Base-by-base conservation (phyloP, 192 early-diverging fungal genomes). In the Coemansia sp. region DNA sequence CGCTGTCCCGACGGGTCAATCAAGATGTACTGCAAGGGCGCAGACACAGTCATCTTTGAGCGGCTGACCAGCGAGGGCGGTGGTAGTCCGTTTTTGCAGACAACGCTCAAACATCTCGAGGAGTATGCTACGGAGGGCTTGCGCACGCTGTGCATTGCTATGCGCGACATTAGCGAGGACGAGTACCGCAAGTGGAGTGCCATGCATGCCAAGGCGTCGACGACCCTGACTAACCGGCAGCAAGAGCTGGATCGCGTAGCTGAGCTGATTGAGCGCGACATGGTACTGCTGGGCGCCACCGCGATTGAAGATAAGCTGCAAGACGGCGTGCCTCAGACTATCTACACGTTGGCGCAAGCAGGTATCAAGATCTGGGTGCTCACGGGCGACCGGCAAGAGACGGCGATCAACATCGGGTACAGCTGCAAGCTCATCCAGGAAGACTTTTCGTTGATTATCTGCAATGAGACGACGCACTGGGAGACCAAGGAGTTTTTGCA, bases 301-400 rank as follows among this genome's bases (percentile, higher is more conserved):
- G 97, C 97, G 10, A 98, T 99, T 61, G 97, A 99, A 84, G 97
- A 99, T 75, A 90, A 92, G 83, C 89, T 99, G n/a, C 97, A 99
- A 75, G 95, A 95, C 18, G 95, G 94, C 64, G 97, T 99, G 7
- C 96, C 97, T 8, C 94, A 95, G 67, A 92, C 92, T 46, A 98
- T 99, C 70, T 89, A 90, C 3, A 88, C 89, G 31, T 74, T 99
- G 60, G 86, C 91, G 5, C 86, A 85, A 47, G 96, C 96, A 1
- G 95, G 95, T 13, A 94, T 98, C 71, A 95, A 96, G 80, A 77
- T 98, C 39, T 99, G 97, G 96, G 95, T 99, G 43, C 84, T 98
- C 67, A 99, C 97, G 0, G 97, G 95, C 20, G 96, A 99, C 85
- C 97, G 98, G 81, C 91, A 92, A 49, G 96, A 98, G 70, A 99